Evolutionary conservation across 2,329 filamentous ascomycete genomes (phyloP).

Genomic region (Aspergillus vadensis): DNA sequence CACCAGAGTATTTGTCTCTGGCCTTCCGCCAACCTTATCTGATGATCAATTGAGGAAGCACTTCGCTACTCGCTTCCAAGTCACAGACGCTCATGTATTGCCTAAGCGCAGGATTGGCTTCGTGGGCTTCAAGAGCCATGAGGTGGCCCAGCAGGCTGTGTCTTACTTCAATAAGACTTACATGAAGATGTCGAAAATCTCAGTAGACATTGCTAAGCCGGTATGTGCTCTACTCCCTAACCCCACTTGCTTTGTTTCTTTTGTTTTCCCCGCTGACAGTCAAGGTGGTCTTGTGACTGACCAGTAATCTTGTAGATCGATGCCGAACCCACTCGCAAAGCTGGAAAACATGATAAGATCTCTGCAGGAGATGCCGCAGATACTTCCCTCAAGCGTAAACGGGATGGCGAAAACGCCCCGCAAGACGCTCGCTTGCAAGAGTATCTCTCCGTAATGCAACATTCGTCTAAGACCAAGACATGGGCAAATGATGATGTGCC

Average conservation of each 20-base stretch:
- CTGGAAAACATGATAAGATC: conserved; percentile 27
- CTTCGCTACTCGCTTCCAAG: conserved; percentile 73
- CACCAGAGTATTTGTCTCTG: conserved; percentile 71
- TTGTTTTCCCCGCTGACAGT: conserved; percentile 31
- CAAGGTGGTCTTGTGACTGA: conserved; percentile 45
- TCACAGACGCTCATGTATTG: conserved; percentile 93
- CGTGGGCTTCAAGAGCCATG: conserved; percentile 83
- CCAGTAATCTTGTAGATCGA: conserved; percentile 43
- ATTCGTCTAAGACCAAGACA: conserved; percentile 64
- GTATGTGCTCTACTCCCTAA: conserved; percentile 52
- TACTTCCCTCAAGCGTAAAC: conserved; percentile 45
- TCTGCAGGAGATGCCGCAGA: conserved; percentile 26
- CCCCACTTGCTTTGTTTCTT: conserved; percentile 12
- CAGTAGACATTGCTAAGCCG: conserved; percentile 82
- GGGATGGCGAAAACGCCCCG: conserved; percentile 58
- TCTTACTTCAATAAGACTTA: conserved; percentile 96
- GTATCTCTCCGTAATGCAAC: conserved; percentile 80
- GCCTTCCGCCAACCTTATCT: conserved; percentile 80
- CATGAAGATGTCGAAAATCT: conserved; percentile 92
- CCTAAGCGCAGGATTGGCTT: conserved; percentile 90
- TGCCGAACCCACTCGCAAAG: conserved; percentile 34
- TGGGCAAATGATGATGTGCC: conserved; percentile 58
- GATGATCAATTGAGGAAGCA: conserved; percentile 87
- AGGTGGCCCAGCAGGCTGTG: conserved; percentile 79
- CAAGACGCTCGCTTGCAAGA: conserved; percentile 81